Base-by-base conservation (phyloP, 169 alveolate species). In the Cryptosporidium ryanae region DNA sequence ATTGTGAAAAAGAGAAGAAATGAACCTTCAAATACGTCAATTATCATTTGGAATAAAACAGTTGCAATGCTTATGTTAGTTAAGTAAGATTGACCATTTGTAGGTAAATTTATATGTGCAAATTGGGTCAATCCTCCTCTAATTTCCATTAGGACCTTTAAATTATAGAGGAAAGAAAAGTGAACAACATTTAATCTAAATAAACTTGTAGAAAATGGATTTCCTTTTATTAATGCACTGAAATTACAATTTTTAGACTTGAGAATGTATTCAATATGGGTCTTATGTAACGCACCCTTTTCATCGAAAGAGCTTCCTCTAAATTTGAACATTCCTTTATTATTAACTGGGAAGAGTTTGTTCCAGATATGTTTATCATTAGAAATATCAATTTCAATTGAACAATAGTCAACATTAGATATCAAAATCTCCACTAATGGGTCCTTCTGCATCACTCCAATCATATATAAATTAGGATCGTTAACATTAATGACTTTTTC, bases 61-160 rank as follows among this genome's bases (percentile, higher is more conserved):
- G 65, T 29, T 25, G 76, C 23, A 17, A 76, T 59, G 12, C 71
- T 57, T 38, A 55, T 61, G 21, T 76, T 61, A 34, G 13, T 57
- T 6, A 44, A 50, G 18, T 17, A 59, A 21, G 4, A 38, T 76
- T 57, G n/a, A 15, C 64, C 64, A 32, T 38, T 7, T n/a, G 6
- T n/a, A 32, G 71, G 46, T 21, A 70, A 54, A 15, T 61, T 76
- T 17, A 57, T 76, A 59, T 76, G 71, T 4, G 46, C 64, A n/a
- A 76, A 23, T 43, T 76, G 87, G 13, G 64, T 61, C 25, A 76
- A 21, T 10, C 87, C 68, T 59, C 87, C 87, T 59, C 87, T 55
- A 57, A 76, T 76, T 76, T 76, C 87, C 87, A 76, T 43, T n/a
- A 76, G 52, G 1, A 76, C 87, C 71, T 76, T 76, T 23, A 76